Percentiles rank a stretch among this genome's conserved stretches.
Conservation (phyloP, 1,139 yeast genomes). For the Geotrichum phurueaensis region DNA sequence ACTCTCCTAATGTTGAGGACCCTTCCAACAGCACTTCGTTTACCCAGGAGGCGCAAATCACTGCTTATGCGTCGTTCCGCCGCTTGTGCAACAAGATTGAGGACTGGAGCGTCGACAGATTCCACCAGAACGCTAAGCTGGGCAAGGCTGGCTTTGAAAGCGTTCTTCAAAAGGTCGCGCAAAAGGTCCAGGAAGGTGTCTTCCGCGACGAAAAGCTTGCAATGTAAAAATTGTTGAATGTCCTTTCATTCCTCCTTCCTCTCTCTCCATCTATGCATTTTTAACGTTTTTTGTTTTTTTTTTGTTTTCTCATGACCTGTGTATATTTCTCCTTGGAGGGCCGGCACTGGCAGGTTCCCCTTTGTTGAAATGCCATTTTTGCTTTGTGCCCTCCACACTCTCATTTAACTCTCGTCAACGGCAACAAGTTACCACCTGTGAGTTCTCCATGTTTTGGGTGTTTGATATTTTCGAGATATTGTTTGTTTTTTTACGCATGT, state of each 20-base stretch:
- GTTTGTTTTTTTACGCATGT: neutral
- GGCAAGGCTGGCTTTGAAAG: constrained; percentile 83
- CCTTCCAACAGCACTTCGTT: constrained; percentile 54
- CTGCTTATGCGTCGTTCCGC: constrained; percentile 70
- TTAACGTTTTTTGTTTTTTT: neutral
- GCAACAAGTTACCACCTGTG: neutral
- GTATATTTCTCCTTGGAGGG: neutral
- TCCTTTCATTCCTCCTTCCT: neutral
- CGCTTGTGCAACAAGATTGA: constrained; percentile 76
- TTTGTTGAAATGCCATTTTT: neutral
- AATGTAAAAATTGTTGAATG: neutral
- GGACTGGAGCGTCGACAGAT: constrained; percentile 86
- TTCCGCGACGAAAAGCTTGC: constrained; percentile 23
- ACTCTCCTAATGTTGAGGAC: constrained; percentile 57
- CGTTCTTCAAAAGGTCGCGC: constrained; percentile 54
- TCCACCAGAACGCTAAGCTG: constrained; percentile 75
- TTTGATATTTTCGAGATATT: neutral
- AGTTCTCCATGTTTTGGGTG: neutral
- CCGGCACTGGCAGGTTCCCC: neutral
- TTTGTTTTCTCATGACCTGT: neutral
- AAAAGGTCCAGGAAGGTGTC: constrained; percentile 36
- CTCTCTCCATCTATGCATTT: neutral
- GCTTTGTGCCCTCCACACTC: neutral
- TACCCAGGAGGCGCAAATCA: constrained; percentile 78
- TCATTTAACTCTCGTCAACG: neutral